These are phyloP conservation scores for Waltergamsia citrina DNA, from an alignment of 2,329 filamentous ascomycete species.

Conservation along the genomic window DNA sequence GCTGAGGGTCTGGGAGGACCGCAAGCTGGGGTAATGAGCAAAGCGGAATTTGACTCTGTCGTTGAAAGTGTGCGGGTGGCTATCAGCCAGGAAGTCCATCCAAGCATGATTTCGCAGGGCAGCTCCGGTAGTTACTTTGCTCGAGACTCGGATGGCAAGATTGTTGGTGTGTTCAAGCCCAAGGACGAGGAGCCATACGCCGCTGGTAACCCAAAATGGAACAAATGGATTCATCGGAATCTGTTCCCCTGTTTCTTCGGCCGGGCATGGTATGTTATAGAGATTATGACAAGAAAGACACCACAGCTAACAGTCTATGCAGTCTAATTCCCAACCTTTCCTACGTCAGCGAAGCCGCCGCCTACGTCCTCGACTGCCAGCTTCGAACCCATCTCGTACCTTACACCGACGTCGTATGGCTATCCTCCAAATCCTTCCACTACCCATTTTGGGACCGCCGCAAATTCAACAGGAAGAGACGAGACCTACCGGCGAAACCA, in stretches of 20 bases:
- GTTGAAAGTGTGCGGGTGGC: conserved; percentile 85
- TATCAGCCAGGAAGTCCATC: conserved; percentile 85
- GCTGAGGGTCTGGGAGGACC: conserved; percentile 58
- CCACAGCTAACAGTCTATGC: too few relatives aligned
- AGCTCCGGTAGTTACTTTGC: conserved; percentile 99
- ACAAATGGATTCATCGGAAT: conserved; percentile 98
- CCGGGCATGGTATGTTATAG: conserved; percentile 62
- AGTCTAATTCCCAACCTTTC: conserved; percentile 92
- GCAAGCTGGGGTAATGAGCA: conserved; percentile 61
- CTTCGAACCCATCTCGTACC: conserved; percentile 87
- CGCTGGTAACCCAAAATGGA: conserved; percentile 96
- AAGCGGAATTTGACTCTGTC: conserved; percentile 74
- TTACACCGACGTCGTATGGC: conserved; percentile 88
- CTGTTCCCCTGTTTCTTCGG: conserved; percentile 97
- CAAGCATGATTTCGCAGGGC: conserved; percentile 91
- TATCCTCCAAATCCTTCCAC: conserved; percentile 95
- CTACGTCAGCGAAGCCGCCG: conserved; percentile 95
- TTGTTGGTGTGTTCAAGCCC: conserved; percentile 96
- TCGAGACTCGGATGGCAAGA: conserved; percentile 80
- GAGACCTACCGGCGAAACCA: conserved; percentile 76
- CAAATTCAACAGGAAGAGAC: conserved; percentile 80
- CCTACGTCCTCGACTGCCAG: conserved; percentile 87
- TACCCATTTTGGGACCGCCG: conserved; percentile 97
- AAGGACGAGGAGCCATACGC: conserved; percentile 99
- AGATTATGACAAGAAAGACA: conserved; percentile 11